Percentiles rank a stretch among this genome's conserved stretches.
phyloP scores from a whole-genome alignment of 495 filamentous ascomycete species.

The Halenospora varia region DNA sequence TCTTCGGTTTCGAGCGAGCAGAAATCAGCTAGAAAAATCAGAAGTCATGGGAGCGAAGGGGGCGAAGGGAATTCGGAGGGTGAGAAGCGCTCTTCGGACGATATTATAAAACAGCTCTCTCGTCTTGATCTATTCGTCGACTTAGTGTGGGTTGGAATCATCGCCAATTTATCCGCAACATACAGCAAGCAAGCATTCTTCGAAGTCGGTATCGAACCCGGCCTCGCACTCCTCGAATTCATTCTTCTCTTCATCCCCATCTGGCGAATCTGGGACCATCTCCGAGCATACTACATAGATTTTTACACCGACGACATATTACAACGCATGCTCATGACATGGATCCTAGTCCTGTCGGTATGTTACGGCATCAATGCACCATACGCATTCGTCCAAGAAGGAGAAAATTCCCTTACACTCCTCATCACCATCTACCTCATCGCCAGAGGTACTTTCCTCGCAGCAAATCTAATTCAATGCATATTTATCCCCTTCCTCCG shows the following conservation, averaged over 20 bases:
- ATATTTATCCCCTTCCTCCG: slow-evolving; percentile 12
- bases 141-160: slow-evolving; percentile 22
- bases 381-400: slow-evolving; percentile 4
- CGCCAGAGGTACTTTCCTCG: slow-evolving; percentile 8
- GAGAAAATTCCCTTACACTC: slow-evolving; percentile 12
- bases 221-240: slow-evolving; percentile 11
- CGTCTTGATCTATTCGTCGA: slow-evolving; percentile 23
- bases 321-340: slow-evolving; percentile 16
- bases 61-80: no score
- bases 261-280: slow-evolving; percentile 21
- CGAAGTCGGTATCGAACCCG: neutral
- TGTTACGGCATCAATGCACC: slow-evolving; percentile 22
- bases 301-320: slow-evolving; percentile 18
- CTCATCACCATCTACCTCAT: slow-evolving; percentile 15
- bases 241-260: slow-evolving; percentile 20
- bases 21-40: no score
- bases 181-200: slow-evolving; percentile 13
- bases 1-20: neutral
- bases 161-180: slow-evolving; percentile 17
- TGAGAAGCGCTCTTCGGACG: slow-evolving; percentile 13
- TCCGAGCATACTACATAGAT: slow-evolving; percentile 12
- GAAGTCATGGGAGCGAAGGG: no score
- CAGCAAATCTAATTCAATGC: slow-evolving; percentile 3
- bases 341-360: slow-evolving; percentile 20
- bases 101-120: slow-evolving; percentile 4